Base-by-base conservation (phyloP, 805 yeast genomes). In the Ogataea pignaliae region DNA sequence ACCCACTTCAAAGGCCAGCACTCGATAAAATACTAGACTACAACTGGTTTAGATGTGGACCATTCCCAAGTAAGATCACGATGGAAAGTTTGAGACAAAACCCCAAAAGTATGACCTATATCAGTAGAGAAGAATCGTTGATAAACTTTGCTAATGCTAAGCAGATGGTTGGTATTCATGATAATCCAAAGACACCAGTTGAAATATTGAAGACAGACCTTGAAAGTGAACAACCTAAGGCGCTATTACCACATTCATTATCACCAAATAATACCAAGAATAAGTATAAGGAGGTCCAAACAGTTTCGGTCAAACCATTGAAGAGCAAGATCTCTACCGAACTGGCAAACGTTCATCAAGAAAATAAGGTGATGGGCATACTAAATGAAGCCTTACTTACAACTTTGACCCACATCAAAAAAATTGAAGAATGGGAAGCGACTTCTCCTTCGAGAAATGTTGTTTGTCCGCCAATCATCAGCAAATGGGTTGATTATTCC, bases 401-500 rank as follows among this genome's bases (percentile, higher is more conserved):
- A 3, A 62, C 68, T 3, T 47, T 64, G 42, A 46, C 50, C 31
- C 61, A 55, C 42, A 52, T 61, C 32, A 54, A 54, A 48, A 41
- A 46, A 26, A 54, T 63, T 36, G 64, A 62, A 44, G 44, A 50
- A n/a, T 35, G 41, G 16, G 56, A 55, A 30, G 43, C 48, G 29
- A 26, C 51, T 33, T 42, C 38, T 16, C 43, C 47, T 31, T 36
- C 37, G 48, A 30, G 38, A 34, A 42, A 45, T n/a, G 34, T 42
- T 28, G 40, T 50, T 45, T 75, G 48, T 16, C 73, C 78, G 50
- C 95, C 90, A 11, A 78, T 87, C 47, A 81, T 91, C 36, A 85
- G 95, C 48, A 90, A 91, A 62, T 93, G 99, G 99, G 98, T 95
- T 28, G 99, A 93, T 63, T 93, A 91, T 63, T 85, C 97, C 26